phyloP scores from a whole-genome alignment of 768 basidiomycete species.

The Termitomyces sp. region DNA sequence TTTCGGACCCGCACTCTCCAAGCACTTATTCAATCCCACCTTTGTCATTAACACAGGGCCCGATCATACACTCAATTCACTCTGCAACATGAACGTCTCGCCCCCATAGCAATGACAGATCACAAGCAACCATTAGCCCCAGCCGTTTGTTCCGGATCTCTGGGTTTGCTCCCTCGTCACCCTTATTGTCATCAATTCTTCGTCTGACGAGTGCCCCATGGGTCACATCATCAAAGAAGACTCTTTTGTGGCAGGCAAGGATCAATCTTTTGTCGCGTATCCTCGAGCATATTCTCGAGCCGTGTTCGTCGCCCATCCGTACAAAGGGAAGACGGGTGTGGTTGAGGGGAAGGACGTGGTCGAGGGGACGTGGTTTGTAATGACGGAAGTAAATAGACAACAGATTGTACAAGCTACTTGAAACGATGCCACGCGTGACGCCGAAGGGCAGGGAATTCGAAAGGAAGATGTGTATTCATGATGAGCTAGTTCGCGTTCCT shows the following conservation, averaged over 20 bases:
- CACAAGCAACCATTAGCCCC: too few relatives aligned
- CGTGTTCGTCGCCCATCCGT: background rate
- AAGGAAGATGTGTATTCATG: background rate
- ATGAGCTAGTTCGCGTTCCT: conserved; percentile 10
- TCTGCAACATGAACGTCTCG: background rate
- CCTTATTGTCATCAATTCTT: conserved; percentile 1
- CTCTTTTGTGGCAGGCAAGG: background rate
- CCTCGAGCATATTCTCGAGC: background rate
- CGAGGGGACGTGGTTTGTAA: background rate
- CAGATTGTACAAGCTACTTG: background rate
- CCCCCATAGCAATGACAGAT: background rate
- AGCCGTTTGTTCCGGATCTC: background rate
- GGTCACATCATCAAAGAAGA: background rate
- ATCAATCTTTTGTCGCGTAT: conserved; percentile 1
- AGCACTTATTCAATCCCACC: too few relatives aligned
- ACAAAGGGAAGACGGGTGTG: background rate
- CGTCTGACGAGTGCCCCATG: background rate
- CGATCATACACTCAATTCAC: background rate
- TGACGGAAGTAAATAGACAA: background rate
- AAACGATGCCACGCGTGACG: background rate
- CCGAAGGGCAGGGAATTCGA: background rate
- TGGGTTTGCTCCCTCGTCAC: background rate
- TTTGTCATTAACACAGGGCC: background rate
- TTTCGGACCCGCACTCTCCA: conserved; percentile 2
- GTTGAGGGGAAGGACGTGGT: background rate